These are phyloP conservation scores for Trichophyton rubrum DNA, from an alignment of 2,329 filamentous ascomycete species.

Conservation along the genomic window DNA sequence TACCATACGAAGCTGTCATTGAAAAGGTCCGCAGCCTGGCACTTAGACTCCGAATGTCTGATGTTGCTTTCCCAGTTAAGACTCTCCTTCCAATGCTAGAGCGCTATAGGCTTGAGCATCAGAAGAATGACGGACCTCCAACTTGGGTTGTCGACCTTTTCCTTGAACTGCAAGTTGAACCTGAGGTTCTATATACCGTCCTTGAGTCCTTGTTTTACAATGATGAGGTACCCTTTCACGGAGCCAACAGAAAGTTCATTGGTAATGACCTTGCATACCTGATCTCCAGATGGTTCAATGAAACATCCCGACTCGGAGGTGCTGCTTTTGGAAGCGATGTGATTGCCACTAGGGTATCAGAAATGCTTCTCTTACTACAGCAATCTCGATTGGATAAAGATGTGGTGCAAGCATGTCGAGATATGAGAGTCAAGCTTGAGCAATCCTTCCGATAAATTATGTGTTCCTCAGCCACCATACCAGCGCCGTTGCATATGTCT, in stretches of 20 bases:
- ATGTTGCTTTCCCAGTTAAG: constrained; percentile 44
- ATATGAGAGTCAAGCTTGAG: constrained; percentile 30
- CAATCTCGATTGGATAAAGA: constrained; percentile 31
- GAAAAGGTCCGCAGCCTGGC: constrained; percentile 47
- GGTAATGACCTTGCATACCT: constrained; percentile 52
- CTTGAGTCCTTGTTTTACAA: constrained; percentile 57
- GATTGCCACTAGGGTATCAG: constrained; percentile 39
- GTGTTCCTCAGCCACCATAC: not conserved
- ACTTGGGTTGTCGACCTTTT: constrained; percentile 56
- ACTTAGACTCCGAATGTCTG: constrained; percentile 43
- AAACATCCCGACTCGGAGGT: constrained; percentile 43
- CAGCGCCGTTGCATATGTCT: not conserved
- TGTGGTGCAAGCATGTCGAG: constrained; percentile 28
- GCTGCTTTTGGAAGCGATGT: constrained; percentile 48
- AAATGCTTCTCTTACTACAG: constrained; percentile 35
- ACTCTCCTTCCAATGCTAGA: constrained; percentile 45
- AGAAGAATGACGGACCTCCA: constrained; percentile 35
- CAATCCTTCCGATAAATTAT: constrained; percentile 9
- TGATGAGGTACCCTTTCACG: constrained; percentile 52
- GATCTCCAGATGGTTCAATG: constrained; percentile 48
- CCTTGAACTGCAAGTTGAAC: constrained; percentile 48
- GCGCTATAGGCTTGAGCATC: constrained; percentile 39
- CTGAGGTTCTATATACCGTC: constrained; percentile 49
- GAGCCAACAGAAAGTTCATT: constrained; percentile 43
- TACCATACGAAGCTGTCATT: constrained; percentile 38